Percentiles rank a stretch among this genome's conserved stretches.
phyloP scores from a whole-genome alignment of 2,329 filamentous ascomycete species.

The Bipolaris bicolor region DNA sequence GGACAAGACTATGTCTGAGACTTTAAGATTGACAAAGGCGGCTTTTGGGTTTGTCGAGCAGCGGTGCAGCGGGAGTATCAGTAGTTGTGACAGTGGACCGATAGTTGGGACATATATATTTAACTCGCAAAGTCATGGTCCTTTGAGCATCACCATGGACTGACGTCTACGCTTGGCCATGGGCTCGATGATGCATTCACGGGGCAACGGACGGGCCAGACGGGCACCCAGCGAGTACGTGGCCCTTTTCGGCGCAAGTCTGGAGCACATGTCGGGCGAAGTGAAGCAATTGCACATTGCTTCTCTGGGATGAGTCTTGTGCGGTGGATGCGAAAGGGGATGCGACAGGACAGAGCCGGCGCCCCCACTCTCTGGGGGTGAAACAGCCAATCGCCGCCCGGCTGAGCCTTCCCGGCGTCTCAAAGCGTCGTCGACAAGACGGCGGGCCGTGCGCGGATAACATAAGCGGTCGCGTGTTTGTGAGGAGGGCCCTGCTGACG shows the following conservation, averaged over 20 bases:
- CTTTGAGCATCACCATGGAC: constrained; percentile 19
- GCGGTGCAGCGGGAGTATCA: constrained; percentile 27
- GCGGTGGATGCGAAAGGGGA: constrained; percentile 39
- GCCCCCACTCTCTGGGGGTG: constrained; percentile 28
- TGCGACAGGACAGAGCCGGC: constrained; percentile 31
- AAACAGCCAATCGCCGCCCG: constrained; percentile 36
- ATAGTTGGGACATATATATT: constrained; percentile 31
- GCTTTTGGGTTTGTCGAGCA: constrained; percentile 15
- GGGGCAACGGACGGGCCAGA: constrained; percentile 38
- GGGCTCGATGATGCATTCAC: constrained; percentile 34
- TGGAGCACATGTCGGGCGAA: constrained; percentile 35
- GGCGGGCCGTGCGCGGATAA: constrained; percentile 30
- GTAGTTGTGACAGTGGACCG: constrained; percentile 29
- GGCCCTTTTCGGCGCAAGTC: constrained; percentile 36
- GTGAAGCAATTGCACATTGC: constrained; percentile 41
- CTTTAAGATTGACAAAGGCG: constrained; percentile 22
- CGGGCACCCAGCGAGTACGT: constrained; percentile 42
- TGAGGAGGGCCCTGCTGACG: constrained; percentile 21
- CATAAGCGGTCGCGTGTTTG: constrained; percentile 26
- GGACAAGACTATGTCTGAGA: constrained; percentile 33
- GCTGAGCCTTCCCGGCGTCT: constrained; percentile 41
- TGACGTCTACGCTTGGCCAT: constrained; percentile 22
- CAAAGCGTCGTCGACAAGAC: constrained; percentile 33
- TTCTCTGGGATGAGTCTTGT: constrained; percentile 32
- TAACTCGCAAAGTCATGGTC: constrained; percentile 17